Base-by-base conservation (phyloP, 2,329 filamentous ascomycete genomes). In the Pseudonectria buxi region DNA sequence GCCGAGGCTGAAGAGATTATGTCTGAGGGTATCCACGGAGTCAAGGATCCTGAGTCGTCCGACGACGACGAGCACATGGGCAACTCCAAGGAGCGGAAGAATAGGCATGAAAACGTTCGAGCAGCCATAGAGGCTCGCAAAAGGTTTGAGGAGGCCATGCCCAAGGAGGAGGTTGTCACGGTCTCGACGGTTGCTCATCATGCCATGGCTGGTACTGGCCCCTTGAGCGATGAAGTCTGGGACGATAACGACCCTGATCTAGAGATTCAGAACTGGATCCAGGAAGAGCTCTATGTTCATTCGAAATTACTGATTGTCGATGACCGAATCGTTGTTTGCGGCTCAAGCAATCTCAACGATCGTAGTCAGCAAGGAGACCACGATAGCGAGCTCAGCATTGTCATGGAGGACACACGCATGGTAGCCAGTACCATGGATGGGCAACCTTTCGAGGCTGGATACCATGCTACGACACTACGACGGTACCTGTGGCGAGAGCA, bases 231-330 rank as follows among this genome's bases (percentile, higher is more conserved):
- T 9, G 86, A 94, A 58, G 53, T 65, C 1, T 95, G 87, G 85
- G 82, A 89, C 12, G 83, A 85, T 12, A 68, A 71, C 1, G 65
- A 83, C 4, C 65, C 78, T 0, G 76, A 90, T 47, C 75, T 76
- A 2, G 92, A 96, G 59, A 83, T 88, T 38, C 74, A 83, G 35
- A 86, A 94, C 56, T 94, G 92, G 69, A 82, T 96, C 40, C 90
- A 95, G 56, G 92, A 98, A 58, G 90, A 98, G 60, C 74, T 96
- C 2, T 98, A 98, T 58, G 82, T 96, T 31, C 92, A 98, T 59
- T 84, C 80, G 18, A 98, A 96, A 65, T 72, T 95, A 25, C 73
- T 92, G 47, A 90, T 95, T 47, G 83, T 83, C 2, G 89, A 96
- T 55, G 90, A 96, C 58, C 78, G 80, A 35, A 74, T 87, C 31